Base-by-base conservation (phyloP, 1,139 yeast genomes). In the Debaryomycetaceae sp. region DNA sequence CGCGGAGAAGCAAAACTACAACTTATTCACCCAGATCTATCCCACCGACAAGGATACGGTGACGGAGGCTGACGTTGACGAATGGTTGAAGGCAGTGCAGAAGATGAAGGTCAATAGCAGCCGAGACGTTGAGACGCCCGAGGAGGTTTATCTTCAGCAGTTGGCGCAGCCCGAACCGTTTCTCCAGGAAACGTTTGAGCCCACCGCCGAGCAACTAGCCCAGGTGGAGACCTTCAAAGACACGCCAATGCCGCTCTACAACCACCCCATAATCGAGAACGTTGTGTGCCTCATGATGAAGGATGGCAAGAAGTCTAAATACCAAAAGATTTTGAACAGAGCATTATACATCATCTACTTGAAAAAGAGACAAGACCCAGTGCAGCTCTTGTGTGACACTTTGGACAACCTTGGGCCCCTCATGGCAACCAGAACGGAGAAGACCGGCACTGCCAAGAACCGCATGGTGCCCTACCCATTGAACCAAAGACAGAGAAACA, bases 271-370 rank as follows among this genome's bases (percentile, higher is more conserved):
- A 19, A 70, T 91, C 33, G 78, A 80, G 32, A 83, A 83, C 44
- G 74, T 91, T 46, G 79, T 85, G 34, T 86, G 89, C 53, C 71
- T 88, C 61, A 78, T 91, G 38, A 93, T 93, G 98, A 78, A 86
- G 51, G 80, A 85, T 50, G 99, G 99, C 30, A 79, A 81, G 56
- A 91, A 89, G 56, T 76, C 86, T 33, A 65, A 71, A 33, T 96
- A 98, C 1, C 83, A 81, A 51, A 81, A 73, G 46, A 67, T 72
- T 33, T 70, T 93, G 40, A 73, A 82, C 35, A 74, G 82, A 51
- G 95, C 96, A 1, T 65, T 91, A 35, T 88, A 88, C 50, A 65
- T 89, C 34, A 81, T 91, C 11, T 78, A 83, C 56, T 64, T 85
- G 44, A 76, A 78, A 48, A 67, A 79, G 15, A 72, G 93, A 58